These are phyloP conservation scores for Astrocystis sublimbata DNA, from an alignment of 495 filamentous ascomycete genomes.

Conservation along the genomic window DNA sequence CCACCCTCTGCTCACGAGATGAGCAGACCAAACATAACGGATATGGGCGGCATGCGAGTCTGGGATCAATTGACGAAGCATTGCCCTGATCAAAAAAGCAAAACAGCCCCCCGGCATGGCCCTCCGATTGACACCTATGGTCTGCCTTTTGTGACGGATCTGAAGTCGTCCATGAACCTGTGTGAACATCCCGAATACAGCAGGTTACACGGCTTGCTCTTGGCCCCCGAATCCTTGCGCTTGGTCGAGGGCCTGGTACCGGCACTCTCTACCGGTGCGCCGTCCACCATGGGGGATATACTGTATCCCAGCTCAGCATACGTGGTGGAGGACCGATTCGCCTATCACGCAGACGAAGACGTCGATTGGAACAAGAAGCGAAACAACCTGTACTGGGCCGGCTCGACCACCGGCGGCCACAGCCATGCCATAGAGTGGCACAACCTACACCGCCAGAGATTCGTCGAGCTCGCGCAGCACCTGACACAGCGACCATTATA, in stretches of 20 bases:
- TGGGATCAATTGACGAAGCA: constrained; percentile 15
- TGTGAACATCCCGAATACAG: constrained; percentile 34
- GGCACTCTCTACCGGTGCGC: constrained; percentile 40
- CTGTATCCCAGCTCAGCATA: constrained; percentile 41
- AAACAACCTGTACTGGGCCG: constrained; percentile 52
- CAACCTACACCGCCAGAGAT: constrained; percentile 50
- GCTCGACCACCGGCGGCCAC: constrained; percentile 50
- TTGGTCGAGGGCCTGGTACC: constrained; percentile 34
- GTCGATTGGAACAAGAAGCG: constrained; percentile 43
- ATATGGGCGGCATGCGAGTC: constrained; percentile 18
- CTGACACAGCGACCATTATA: constrained; percentile 11
- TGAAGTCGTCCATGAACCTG: constrained; percentile 21
- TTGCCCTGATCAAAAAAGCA: constrained; percentile 16
- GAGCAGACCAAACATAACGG: constrained; percentile 18
- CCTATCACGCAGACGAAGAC: constrained; percentile 40
- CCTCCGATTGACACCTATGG: constrained; percentile 21
- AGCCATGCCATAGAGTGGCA: constrained; percentile 37
- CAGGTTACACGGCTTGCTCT: constrained; percentile 31
- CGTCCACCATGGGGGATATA: constrained; percentile 40
- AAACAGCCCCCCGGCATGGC: background rate
- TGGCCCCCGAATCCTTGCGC: constrained; percentile 29
- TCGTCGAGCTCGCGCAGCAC: constrained; percentile 40
- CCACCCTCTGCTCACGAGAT: constrained; percentile 35
- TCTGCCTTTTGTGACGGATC: constrained; percentile 30
- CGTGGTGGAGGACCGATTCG: constrained; percentile 29